Base-by-base conservation (phyloP, 345 rosid genomes). In the Erodium maritimum region DNA sequence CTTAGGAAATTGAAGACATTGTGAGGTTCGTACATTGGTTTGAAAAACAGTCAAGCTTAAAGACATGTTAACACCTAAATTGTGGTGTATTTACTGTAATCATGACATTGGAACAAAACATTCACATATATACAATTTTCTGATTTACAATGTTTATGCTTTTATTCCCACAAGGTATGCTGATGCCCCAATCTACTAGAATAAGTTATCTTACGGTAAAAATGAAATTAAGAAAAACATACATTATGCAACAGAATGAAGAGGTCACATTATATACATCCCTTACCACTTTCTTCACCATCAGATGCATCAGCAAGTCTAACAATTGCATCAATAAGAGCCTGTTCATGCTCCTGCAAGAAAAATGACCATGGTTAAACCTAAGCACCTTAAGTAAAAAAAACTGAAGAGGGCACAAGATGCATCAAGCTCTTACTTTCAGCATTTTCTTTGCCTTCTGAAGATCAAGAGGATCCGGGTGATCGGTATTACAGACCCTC, bases 251-350 rank as follows among this genome's bases (percentile, higher is more conserved):
- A 9, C 48, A 42, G 14, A 42, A 42, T 42, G 17, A 42, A 42
- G 48, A 42, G 17, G 12, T 42, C 14, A 29, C 34, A 42, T 14
- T 42, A 42, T 42, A 14, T 42, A 12, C 48, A 82, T n/a, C n/a
- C n/a, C n/a, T 87, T 87, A 85, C 95, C 97, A 59, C 94, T 87
- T 80, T 90, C 96, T 80, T 90, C 96, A 78, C 86, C 91, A 24
- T 90, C 97, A 68, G 96, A 85, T 53, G 88, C 84, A 67, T 80
- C 94, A 72, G 87, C 96, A 54, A 90, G 90, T 79, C 77, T 87
- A 17, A 94, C 80, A 63, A 90, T 90, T 55, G 97, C 97, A 23
- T 83, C 86, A 16, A 87, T 67, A 24, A 90, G 83, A 51, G 96
- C 93, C 75, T 76, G 85, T 66, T 87, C 95, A 53, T 87, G 96